Conservation (phyloP, 805 yeast species). For the Gaillardinia entomophila region DNA sequence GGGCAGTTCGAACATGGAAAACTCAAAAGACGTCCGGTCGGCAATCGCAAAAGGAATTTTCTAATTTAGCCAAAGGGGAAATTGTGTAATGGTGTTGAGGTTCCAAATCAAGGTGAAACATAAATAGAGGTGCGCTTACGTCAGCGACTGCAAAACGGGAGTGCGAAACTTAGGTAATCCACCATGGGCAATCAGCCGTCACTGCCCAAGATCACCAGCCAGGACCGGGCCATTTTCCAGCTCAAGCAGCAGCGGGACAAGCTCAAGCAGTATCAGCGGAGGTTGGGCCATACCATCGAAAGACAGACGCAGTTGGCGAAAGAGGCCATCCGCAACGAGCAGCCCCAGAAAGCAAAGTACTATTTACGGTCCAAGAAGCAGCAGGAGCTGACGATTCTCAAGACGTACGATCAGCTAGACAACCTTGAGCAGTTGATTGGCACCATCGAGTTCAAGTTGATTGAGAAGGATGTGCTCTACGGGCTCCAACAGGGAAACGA, state of each 20-base stretch:
- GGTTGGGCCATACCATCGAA: slow-evolving; percentile 50
- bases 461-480: slow-evolving; percentile 77
- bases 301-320: slow-evolving; percentile 60
- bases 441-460: slow-evolving; percentile 80
- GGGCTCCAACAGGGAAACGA: slow-evolving; percentile 80
- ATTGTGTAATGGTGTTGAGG: no score
- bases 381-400: slow-evolving; percentile 65
- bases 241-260: slow-evolving; percentile 86
- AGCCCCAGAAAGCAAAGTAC: slow-evolving; percentile 58
- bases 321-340: slow-evolving; percentile 45
- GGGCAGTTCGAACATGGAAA: no score
- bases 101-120: no score
- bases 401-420: slow-evolving; percentile 72
- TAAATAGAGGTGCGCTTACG: no score
- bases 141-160: no score
- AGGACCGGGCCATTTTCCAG: slow-evolving; percentile 82
- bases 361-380: slow-evolving; percentile 75
- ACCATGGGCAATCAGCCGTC: slow-evolving; percentile 39
- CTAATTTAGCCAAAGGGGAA: no score
- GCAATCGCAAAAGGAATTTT: no score
- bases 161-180: no score
- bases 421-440: slow-evolving; percentile 74
- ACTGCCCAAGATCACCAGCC: slow-evolving; percentile 64
- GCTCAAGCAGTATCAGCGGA: slow-evolving; percentile 63
- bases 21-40: no score